These are phyloP conservation scores for Cardamine occulta DNA, from an alignment of 345 rosid genomes.

Conservation along the genomic window DNA sequence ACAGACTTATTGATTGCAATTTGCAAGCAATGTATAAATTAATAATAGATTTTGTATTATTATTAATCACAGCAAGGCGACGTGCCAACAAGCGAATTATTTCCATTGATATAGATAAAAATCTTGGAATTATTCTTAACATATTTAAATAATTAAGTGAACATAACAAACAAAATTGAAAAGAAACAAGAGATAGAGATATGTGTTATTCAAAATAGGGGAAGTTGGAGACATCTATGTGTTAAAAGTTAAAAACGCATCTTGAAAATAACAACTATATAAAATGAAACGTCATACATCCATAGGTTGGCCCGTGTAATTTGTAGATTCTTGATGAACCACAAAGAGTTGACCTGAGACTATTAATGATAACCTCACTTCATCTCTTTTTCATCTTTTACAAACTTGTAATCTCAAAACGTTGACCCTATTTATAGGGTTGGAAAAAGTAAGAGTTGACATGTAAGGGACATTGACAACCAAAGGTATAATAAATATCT, in stretches of 20 bases:
- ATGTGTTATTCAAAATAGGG: neutral
- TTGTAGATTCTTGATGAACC: slow-evolving; percentile 48
- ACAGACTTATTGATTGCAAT: neutral
- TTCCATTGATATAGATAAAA: neutral
- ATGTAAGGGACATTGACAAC: slow-evolving; percentile 65
- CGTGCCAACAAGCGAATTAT: slow-evolving; percentile 17
- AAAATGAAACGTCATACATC: neutral
- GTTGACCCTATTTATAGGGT: neutral
- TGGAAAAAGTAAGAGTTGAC: slow-evolving; percentile 33
- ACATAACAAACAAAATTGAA: neutral
- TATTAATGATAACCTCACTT: no score
- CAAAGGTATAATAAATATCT: slow-evolving; percentile 56
- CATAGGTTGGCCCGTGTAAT: neutral
- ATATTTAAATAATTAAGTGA: neutral
- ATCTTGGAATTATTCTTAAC: neutral
- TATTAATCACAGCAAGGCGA: neutral
- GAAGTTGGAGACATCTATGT: neutral
- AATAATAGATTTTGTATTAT: neutral
- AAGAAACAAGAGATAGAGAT: neutral
- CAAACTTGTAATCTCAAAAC: neutral
- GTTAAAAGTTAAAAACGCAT: neutral
- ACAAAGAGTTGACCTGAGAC: slow-evolving; percentile 42
- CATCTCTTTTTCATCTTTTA: neutral
- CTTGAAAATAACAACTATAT: neutral
- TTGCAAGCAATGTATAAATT: neutral